Conservation (phyloP, 169 alveolate species). For the Plasmodium cynomolgi region DNA sequence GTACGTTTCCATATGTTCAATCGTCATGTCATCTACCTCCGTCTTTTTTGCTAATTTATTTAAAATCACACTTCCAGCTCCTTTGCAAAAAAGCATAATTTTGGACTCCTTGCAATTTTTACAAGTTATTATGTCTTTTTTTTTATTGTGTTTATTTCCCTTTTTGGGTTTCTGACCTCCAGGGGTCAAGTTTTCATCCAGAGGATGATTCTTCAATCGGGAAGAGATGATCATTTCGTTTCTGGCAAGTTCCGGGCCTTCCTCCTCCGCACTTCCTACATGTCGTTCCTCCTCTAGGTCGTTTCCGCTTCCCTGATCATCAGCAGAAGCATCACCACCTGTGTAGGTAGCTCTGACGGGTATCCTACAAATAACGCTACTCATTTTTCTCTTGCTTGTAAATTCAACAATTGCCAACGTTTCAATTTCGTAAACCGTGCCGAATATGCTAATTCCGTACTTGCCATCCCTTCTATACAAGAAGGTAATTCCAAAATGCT, state of each 20-base stretch:
- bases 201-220: not conserved
- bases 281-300: not conserved
- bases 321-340: not conserved
- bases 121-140: conserved; percentile 12
- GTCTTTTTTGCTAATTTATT: conserved; percentile 78
- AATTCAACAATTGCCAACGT: conserved; percentile 86
- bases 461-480: conserved; percentile 80
- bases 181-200: conserved; percentile 10
- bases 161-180: not conserved
- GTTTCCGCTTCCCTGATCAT: not conserved
- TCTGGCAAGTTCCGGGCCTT: not conserved
- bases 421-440: conserved; percentile 79
- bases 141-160: conserved; percentile 11
- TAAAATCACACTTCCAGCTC: conserved; percentile 94
- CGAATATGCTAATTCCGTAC: conserved; percentile 81
- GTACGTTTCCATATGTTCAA: conserved; percentile 83
- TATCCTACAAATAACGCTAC: conserved; percentile 84
- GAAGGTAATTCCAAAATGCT: conserved; percentile 80
- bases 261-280: not conserved
- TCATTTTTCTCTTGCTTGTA: conserved; percentile 84
- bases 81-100: conserved; percentile 90
- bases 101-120: conserved; percentile 59
- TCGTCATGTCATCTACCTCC: conserved; percentile 78
- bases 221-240: not conserved
- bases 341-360: conserved; percentile 42